Percentiles rank a stretch among this genome's conserved stretches.
phyloP scores from a whole-genome alignment of 257 asterid genomes.

The Plantago elongata region DNA sequence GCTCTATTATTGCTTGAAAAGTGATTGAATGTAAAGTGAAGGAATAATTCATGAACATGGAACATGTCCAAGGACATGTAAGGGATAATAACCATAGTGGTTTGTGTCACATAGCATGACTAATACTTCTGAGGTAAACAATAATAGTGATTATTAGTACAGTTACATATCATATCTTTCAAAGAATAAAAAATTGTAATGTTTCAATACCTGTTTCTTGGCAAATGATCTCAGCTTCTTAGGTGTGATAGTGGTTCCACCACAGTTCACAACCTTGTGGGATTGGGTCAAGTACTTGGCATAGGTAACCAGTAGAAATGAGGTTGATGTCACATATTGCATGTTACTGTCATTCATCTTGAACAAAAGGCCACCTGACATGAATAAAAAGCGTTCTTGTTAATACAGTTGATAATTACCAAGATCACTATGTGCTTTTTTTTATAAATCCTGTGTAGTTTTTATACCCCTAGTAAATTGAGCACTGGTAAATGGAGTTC shows the following conservation, averaged over 20 bases:
- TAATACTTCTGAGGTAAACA: too few species aligned
- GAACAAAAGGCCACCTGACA: constrained; percentile 82
- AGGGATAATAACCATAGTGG: too few species aligned
- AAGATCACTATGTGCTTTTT: too few species aligned
- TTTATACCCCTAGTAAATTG: constrained; percentile 78
- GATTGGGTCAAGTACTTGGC: constrained; percentile 86
- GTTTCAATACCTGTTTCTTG: constrained; percentile 54
- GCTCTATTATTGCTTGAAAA: neutral
- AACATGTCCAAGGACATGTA: too few species aligned
- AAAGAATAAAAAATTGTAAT: too few species aligned
- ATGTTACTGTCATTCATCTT: constrained; percentile 87
- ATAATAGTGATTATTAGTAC: too few species aligned
- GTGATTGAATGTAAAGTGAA: neutral
- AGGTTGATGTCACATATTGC: constrained; percentile 90
- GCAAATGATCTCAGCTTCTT: constrained; percentile 67
- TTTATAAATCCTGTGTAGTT: neutral
- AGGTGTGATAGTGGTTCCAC: constrained; percentile 63
- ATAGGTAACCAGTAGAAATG: constrained; percentile 72
- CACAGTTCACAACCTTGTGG: constrained; percentile 62
- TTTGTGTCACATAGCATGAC: too few species aligned
- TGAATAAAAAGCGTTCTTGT: neutral
- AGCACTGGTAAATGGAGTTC: constrained; percentile 59
- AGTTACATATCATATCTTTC: too few species aligned
- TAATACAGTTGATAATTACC: neutral
- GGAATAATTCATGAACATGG: too few species aligned